Evolutionary conservation across 768 basidiomycete species (phyloP), one percentile per base, ranked within the genome.

Genomic region (Boletus rubroflammeus): DNA sequence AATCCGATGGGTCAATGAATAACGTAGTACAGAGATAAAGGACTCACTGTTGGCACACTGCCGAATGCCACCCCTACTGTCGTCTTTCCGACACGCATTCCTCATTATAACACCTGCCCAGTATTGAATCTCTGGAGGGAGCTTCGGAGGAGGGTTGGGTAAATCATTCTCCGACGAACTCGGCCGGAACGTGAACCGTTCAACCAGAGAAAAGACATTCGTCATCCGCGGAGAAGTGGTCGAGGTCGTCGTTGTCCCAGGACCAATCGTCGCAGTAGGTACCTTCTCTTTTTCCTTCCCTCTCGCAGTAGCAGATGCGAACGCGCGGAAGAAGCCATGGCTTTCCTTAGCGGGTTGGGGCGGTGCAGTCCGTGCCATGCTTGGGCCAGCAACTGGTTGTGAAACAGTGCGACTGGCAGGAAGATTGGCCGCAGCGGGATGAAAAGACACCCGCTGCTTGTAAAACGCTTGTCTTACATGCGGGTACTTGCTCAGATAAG

Each of bases 101-200:
- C 97, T 81, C 97, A 98, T 99, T 65, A 98, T 97, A n/a, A 98
- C 96, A 3, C 94, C 93, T 0, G 96, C 97, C 97, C 97, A 98
- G 64, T 98, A 97, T 71, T 97, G 93, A 23, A 99, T 96, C 69
- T 98, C 96, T 10, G 80, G 76, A 0, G 94, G 93, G 7, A 94
- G 73, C 45, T 83, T 78, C 3, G 88, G 86, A 5, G 82, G 85
- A 0, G 85, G 82, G 50, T 83, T 83, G 6, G 81, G 82, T 50
- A 86, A 74, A 57, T 86, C 84, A 19, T 80, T 81, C 65, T 95
- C 93, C 1, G 84, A 81, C 10, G 90, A 84, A 49, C 89, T 90
- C 0, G 95, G 93, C 49, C 93, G 84, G 77, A 93, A 97, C 0
- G 96, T 99, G 74, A 97, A 99, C 31, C 94, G 76, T 68, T 99